Evolutionary conservation across 2,329 filamentous ascomycete species (phyloP).

Genomic region (Venturiaceae sp.): DNA sequence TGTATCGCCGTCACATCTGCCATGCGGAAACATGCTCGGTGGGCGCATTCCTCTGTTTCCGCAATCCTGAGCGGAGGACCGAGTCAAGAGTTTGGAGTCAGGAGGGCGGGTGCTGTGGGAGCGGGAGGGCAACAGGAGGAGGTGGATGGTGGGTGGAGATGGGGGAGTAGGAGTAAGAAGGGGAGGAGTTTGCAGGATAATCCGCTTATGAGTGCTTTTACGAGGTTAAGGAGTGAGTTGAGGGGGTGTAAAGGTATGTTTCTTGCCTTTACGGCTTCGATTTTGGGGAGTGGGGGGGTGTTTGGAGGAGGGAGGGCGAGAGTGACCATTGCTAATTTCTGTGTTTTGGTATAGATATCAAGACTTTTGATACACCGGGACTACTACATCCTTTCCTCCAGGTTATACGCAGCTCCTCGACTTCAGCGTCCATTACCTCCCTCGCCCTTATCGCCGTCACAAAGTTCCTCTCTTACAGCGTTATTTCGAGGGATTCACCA

Average conservation of each 20-base stretch:
- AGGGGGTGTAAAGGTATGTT: slow-evolving; percentile 67
- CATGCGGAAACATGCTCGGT: slow-evolving; percentile 95
- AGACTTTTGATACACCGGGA: slow-evolving; percentile 77
- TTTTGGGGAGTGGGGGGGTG: neutral
- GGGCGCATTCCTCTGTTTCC: slow-evolving; percentile 90
- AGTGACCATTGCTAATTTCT: neutral
- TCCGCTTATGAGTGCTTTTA: slow-evolving; percentile 90
- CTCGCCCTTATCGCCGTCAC: slow-evolving; percentile 87
- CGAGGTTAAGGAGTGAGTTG: slow-evolving; percentile 77
- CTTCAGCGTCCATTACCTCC: slow-evolving; percentile 91
- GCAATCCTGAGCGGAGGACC: slow-evolving; percentile 77
- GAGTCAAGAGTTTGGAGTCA: slow-evolving; percentile 27
- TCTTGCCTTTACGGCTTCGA: neutral
- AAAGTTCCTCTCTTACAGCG: slow-evolving; percentile 93
- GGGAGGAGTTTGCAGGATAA: slow-evolving; percentile 97
- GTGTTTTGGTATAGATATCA: slow-evolving; percentile 58
- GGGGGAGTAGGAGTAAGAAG: slow-evolving; percentile 90
- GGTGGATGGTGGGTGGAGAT: slow-evolving; percentile 67
- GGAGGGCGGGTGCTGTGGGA: slow-evolving; percentile 26
- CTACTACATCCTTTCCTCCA: slow-evolving; percentile 91
- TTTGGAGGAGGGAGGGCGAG: neutral
- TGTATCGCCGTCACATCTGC: slow-evolving; percentile 97
- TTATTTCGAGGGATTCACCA: slow-evolving; percentile 77
- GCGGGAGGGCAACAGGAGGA: slow-evolving; percentile 27
- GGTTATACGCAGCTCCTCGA: slow-evolving; percentile 92